phyloP scores from a whole-genome alignment of 306 rosid species.

The Fragaria nilgerrensis region DNA sequence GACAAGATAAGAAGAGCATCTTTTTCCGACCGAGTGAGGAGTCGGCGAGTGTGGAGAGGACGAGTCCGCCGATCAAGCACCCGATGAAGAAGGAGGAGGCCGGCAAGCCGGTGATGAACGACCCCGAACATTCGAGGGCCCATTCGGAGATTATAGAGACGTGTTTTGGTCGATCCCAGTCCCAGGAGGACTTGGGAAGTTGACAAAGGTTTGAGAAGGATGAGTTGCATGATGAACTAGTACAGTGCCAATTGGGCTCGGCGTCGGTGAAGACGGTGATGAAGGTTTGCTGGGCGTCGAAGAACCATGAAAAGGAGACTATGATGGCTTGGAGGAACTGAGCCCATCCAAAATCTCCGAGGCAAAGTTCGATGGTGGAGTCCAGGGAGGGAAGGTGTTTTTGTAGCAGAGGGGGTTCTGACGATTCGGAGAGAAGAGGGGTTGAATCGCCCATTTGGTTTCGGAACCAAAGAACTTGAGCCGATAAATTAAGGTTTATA shows the following conservation, averaged over 20 bases:
- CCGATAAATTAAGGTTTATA: background rate
- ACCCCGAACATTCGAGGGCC: slow-evolving; percentile 34
- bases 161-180: slow-evolving; percentile 45
- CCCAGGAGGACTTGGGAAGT: slow-evolving; percentile 39
- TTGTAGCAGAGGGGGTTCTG: background rate
- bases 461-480: background rate
- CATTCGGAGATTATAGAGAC: slow-evolving; percentile 53
- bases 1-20: slow-evolving; percentile 46
- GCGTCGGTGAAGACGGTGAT: slow-evolving; percentile 54
- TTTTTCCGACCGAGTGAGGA: slow-evolving; percentile 57
- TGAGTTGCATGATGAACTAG: slow-evolving; percentile 14
- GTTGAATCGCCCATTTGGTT: slow-evolving; percentile 30
- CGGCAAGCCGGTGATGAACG: slow-evolving; percentile 41
- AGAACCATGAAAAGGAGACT: slow-evolving; percentile 50
- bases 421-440: slow-evolving; percentile 27
- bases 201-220: slow-evolving; percentile 33
- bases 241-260: slow-evolving; percentile 53
- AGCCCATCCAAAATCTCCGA: slow-evolving; percentile 41
- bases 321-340: slow-evolving; percentile 54
- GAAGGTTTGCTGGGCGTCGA: slow-evolving; percentile 67
- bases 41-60: slow-evolving; percentile 51
- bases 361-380: slow-evolving; percentile 43
- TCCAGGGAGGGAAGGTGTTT: slow-evolving; percentile 41
- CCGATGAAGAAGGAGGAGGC: slow-evolving; percentile 62
- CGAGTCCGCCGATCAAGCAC: slow-evolving; percentile 50